Evolutionary conservation across 306 rosid species (phyloP).

Genomic region (Cyclanthera cordifolia): DNA sequence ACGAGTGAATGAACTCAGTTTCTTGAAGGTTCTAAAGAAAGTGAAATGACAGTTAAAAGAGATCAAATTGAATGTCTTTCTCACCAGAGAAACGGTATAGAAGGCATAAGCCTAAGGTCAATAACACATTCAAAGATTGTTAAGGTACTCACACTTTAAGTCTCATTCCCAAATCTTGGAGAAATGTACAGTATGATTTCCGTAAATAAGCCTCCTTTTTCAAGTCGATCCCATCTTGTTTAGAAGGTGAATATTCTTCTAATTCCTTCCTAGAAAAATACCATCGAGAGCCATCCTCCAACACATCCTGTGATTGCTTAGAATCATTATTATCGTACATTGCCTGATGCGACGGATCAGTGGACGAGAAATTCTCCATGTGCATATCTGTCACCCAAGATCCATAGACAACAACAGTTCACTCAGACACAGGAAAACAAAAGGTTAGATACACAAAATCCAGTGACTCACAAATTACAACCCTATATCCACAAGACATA

Average conservation of each 20-base stretch:
- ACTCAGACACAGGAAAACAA: not conserved
- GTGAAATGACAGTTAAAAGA: not conserved
- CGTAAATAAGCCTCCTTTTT: constrained; percentile 85
- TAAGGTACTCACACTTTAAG: constrained; percentile 75
- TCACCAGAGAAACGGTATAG: not conserved
- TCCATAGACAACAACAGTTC: not conserved
- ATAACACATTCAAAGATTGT: not conserved
- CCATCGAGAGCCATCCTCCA: constrained; percentile 51
- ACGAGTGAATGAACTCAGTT: not conserved
- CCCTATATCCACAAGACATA: not conserved
- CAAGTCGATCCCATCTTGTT: constrained; percentile 74
- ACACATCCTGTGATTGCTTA: constrained; percentile 26
- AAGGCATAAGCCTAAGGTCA: not conserved
- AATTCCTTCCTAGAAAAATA: constrained; percentile 69
- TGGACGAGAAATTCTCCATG: constrained; percentile 32
- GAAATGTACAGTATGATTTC: constrained; percentile 83
- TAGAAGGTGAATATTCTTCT: constrained; percentile 83
- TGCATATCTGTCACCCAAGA: constrained; percentile 13
- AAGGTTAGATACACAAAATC: not conserved
- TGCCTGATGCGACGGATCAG: constrained; percentile 30
- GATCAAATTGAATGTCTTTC: not conserved
- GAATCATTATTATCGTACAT: constrained; percentile 25
- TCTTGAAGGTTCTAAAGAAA: not conserved
- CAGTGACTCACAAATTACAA: not conserved
- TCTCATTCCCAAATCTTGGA: constrained; percentile 92